Evolutionary conservation across 2,329 filamentous ascomycete genomes (phyloP), one percentile per base, ranked within the genome.

Genomic region (Fusarium drepaniforme): DNA sequence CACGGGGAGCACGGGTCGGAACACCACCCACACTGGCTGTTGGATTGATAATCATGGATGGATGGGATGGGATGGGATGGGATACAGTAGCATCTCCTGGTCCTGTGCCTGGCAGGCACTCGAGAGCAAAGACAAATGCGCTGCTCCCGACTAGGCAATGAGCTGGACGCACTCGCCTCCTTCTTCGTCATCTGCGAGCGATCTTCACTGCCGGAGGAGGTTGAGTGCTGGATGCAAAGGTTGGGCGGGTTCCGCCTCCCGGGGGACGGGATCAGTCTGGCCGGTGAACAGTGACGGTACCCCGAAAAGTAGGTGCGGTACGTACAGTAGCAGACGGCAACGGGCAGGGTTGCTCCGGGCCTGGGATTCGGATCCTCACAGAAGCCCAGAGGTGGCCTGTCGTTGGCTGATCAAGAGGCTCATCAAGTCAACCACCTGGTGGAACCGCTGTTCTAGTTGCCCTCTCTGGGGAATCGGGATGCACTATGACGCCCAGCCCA

Each of bases 261-360:
- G 61, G 64, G 72, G 60, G 67, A 69, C 51, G 37, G 62, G 38
- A 64, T 66, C 58, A 38, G 49, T 33, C 35, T 62, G 37, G 53
- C 37, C 30, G 58, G 40, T 49, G 25, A 28, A 53, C 56, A n/a
- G 56, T 33, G 58, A 57, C 61, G 49, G 58, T 61, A 38, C 42
- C 58, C 38, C 61, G 35, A 51, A 30, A 18, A 23, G 46, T 59
- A 59, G 28, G 30, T 16, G 25, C 21, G 11, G 18, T 59, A 40
- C 21, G 35, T 40, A 28, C 15, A 21, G 21, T 23, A 38, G 30
- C 60, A 37, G 38, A 15, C 60, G 18, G 11, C 60, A n/a, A 51
- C 59, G 15, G 25, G 12, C 16, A 35, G n/a, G 35, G 35, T 18
- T 44, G 46, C 25, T 62, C n/a, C 46, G 21, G 28, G 37, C 38